Conservation (phyloP, 2,329 filamentous ascomycete species). For the Fusarium virguliforme region DNA sequence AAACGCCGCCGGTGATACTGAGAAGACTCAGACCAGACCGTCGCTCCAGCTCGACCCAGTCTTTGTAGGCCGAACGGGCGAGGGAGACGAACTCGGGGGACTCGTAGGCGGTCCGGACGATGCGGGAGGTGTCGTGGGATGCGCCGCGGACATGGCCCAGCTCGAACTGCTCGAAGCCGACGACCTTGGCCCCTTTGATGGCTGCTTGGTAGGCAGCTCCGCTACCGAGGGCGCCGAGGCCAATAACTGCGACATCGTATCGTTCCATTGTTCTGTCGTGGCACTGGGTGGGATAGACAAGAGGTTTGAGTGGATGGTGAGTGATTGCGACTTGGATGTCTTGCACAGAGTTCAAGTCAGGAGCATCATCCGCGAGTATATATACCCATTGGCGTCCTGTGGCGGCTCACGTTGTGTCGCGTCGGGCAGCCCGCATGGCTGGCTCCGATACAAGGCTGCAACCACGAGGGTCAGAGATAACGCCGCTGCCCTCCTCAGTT, state of each 20-base stretch:
- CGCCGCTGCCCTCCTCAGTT: no score
- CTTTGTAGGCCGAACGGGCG: conserved; percentile 43
- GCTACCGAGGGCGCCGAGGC: conserved; percentile 34
- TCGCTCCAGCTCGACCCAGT: conserved; percentile 43
- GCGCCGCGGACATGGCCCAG: conserved; percentile 46
- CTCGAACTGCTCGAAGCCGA: conserved; percentile 48
- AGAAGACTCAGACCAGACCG: conserved; percentile 37
- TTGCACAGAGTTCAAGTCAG: no score
- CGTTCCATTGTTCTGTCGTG: not conserved
- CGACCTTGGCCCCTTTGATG: conserved; percentile 42
- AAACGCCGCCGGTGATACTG: conserved; percentile 44
- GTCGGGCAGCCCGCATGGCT: no score
- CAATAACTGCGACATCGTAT: conserved; percentile 8
- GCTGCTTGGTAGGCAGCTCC: conserved; percentile 36
- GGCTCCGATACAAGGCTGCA: no score
- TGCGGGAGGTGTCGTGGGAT: conserved; percentile 48
- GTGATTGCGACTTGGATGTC: no score
- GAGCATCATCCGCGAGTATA: no score
- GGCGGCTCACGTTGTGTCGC: no score
- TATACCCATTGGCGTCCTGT: no score
- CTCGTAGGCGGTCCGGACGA: conserved; percentile 44
- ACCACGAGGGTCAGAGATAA: no score
- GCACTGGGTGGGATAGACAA: no score
- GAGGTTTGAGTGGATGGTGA: no score
- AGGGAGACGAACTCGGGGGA: conserved; percentile 44